These are phyloP conservation scores for Amanita fuliginea DNA, from an alignment of 768 basidiomycete species.

Conservation along the genomic window DNA sequence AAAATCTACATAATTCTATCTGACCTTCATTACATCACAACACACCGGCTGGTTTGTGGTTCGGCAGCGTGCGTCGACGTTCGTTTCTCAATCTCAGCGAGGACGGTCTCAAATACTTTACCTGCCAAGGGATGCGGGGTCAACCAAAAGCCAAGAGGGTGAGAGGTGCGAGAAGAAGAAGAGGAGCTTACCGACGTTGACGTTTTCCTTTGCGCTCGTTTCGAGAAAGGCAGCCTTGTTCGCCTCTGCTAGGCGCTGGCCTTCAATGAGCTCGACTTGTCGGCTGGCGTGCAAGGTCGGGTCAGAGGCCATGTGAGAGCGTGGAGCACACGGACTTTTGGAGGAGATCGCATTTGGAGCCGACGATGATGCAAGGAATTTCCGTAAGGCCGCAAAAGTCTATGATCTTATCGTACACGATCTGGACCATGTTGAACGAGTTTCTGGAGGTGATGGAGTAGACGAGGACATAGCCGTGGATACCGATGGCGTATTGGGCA, in stretches of 20 bases:
- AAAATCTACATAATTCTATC: too few relatives aligned
- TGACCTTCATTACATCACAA: slow-evolving; percentile 29
- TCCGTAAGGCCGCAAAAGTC: slow-evolving; percentile 80
- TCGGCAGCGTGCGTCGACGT: slow-evolving; percentile 39
- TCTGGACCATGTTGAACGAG: slow-evolving; percentile 92
- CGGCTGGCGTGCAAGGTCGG: slow-evolving; percentile 27
- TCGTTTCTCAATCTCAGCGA: slow-evolving; percentile 74
- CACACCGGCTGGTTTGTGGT: slow-evolving; percentile 24
- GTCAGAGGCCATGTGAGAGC: slow-evolving; percentile 10
- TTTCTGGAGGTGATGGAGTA: slow-evolving; percentile 86
- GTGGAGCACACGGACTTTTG: slow-evolving; percentile 42
- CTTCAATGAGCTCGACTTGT: slow-evolving; percentile 68
- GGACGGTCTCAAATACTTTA: slow-evolving; percentile 77
- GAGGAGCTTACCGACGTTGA: slow-evolving; percentile 71
- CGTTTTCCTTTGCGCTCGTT: slow-evolving; percentile 78
- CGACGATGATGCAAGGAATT: slow-evolving; percentile 91
- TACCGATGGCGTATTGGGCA: slow-evolving; percentile 89
- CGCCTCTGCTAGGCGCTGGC: slow-evolving; percentile 58
- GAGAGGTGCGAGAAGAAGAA: neutral
- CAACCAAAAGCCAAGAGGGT: neutral
- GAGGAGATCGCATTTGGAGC: slow-evolving; percentile 80
- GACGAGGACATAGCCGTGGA: slow-evolving; percentile 94
- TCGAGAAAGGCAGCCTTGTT: slow-evolving; percentile 78
- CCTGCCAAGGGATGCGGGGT: slow-evolving; percentile 28
- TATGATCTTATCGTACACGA: slow-evolving; percentile 93